These are phyloP conservation scores for Podospora australis DNA, from an alignment of 495 filamentous ascomycete species.

Conservation along the genomic window DNA sequence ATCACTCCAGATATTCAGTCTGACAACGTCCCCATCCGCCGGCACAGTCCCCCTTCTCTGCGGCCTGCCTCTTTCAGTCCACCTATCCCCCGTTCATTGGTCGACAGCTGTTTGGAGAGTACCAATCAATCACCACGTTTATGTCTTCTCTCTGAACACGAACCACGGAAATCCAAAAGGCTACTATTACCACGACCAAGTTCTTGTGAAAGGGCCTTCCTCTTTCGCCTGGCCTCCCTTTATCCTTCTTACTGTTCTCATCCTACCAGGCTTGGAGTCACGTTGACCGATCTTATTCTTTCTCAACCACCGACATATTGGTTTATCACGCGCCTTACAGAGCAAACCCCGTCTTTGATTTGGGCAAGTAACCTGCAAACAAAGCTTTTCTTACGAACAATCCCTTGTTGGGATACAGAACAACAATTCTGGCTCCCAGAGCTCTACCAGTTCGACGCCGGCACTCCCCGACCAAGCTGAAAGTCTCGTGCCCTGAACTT, in stretches of 20 bases:
- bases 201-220: slow-evolving; percentile 9
- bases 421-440: no score
- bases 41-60: slow-evolving; percentile 25
- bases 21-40: slow-evolving; percentile 36
- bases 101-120: slow-evolving; percentile 16
- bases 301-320: no score
- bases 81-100: slow-evolving; percentile 35
- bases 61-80: slow-evolving; percentile 23
- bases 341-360: no score
- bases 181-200: slow-evolving; percentile 15
- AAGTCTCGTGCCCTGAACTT: no score
- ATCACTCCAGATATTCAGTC: slow-evolving; percentile 24
- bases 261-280: no score
- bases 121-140: slow-evolving; percentile 46
- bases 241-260: slow-evolving; percentile 17
- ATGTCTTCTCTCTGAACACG: slow-evolving; percentile 26
- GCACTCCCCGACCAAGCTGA: no score
- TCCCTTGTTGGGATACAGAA: no score
- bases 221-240: slow-evolving; percentile 11
- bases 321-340: no score
- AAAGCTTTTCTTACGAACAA: no score
- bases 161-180: slow-evolving; percentile 28
- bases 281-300: no score
- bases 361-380: no score
- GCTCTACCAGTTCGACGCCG: no score